Percentiles rank a stretch among this genome's conserved stretches.
Conservation (phyloP, 129 eudicot species). For the Flaveria sonorensis region DNA sequence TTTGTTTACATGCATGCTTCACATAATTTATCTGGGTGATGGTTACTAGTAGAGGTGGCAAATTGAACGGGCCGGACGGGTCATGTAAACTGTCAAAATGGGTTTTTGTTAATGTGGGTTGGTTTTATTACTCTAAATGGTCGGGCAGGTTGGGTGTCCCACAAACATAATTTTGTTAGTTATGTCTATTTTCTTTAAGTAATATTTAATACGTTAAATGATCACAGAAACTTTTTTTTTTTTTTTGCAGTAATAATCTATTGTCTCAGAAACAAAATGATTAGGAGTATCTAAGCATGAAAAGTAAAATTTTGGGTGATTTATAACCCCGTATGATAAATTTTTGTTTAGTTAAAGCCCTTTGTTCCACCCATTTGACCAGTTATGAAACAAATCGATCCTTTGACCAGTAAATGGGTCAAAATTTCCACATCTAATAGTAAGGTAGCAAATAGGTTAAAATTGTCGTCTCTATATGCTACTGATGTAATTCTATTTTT, state of each 20-base stretch:
- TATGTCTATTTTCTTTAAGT: neutral
- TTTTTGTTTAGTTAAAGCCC: neutral
- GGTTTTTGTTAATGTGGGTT: conserved; percentile 4
- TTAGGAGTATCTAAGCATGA: neutral
- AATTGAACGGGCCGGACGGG: no score
- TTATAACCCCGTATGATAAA: neutral
- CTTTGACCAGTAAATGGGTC: neutral
- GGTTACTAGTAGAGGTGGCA: neutral
- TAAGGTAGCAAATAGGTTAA: neutral
- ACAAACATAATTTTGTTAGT: neutral
- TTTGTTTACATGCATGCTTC: no score
- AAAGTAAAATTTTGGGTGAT: neutral
- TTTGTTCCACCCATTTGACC: neutral
- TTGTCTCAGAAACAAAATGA: neutral
- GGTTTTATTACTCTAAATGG: neutral
- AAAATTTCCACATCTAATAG: neutral
- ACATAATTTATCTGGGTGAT: neutral
- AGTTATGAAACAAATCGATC: neutral
- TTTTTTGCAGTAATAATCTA: no score
- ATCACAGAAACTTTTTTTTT: neutral
- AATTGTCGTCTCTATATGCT: neutral
- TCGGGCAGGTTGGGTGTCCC: neutral
- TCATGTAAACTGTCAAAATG: neutral
- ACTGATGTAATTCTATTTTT: conserved; percentile 7
- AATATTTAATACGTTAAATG: neutral